A percentile compares a stretch with the other conserved stretches of the same genome.
Evolutionary conservation across 116 monocot species (phyloP).

Genomic region (Dioscorea cayenensis): DNA sequence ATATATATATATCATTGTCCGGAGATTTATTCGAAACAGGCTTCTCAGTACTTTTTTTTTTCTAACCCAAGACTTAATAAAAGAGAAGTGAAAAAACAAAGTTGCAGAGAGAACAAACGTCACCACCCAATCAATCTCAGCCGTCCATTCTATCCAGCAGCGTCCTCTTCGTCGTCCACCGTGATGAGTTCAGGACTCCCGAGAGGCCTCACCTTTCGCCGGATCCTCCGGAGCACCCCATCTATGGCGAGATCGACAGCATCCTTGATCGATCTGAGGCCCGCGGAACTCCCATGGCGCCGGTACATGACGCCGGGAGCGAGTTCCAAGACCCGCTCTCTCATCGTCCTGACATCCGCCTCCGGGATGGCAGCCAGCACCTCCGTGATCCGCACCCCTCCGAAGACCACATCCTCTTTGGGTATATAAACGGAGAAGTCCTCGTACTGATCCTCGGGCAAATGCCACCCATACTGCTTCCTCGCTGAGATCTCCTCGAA

Average conservation of each 20-base stretch:
- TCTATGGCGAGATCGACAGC: slow-evolving; percentile 82
- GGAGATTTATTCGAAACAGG: too few relatives aligned
- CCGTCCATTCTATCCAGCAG: neutral
- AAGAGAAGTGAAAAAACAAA: too few relatives aligned
- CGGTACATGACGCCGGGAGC: slow-evolving; percentile 65
- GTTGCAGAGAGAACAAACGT: neutral
- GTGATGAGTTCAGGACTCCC: slow-evolving; percentile 15
- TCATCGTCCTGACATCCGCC: slow-evolving; percentile 56
- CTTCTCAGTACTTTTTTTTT: too few relatives aligned
- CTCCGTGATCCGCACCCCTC: slow-evolving; percentile 41
- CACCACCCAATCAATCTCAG: neutral
- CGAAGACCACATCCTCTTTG: slow-evolving; percentile 78
- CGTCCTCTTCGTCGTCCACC: slow-evolving; percentile 10
- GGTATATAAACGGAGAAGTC: slow-evolving; percentile 68
- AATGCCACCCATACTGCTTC: slow-evolving; percentile 83
- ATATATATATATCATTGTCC: too few relatives aligned
- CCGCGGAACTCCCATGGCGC: slow-evolving; percentile 50
- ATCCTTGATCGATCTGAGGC: slow-evolving; percentile 51
- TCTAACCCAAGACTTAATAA: too few relatives aligned
- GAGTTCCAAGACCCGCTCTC: slow-evolving; percentile 51
- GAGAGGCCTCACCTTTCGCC: slow-evolving; percentile 8
- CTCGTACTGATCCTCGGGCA: slow-evolving; percentile 35
- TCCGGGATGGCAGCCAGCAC: slow-evolving; percentile 36
- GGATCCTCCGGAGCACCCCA: slow-evolving; percentile 51
- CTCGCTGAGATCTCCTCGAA: slow-evolving; percentile 76